Evolutionary conservation across 345 rosid species (phyloP).

Genomic region (Turritis glabra): DNA sequence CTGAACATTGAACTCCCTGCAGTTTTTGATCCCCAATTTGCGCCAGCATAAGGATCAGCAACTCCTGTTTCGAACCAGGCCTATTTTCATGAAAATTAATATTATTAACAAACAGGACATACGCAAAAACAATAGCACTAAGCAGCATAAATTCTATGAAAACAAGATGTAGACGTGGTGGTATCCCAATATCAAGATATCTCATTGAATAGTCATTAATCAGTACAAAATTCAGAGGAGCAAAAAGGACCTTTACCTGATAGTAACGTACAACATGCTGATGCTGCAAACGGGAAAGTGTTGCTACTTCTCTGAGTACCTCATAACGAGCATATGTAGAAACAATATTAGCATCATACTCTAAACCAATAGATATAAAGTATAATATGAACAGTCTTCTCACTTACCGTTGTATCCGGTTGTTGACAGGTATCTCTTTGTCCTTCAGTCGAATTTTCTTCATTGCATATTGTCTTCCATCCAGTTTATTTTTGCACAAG

Average conservation of each 20-base stretch:
- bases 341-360: slow-evolving; percentile 23
- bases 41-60: slow-evolving; percentile 61
- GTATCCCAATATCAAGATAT: slow-evolving; percentile 2
- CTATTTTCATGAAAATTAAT: slow-evolving; percentile 34
- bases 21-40: slow-evolving; percentile 71
- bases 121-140: slow-evolving; percentile 5
- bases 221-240: slow-evolving; percentile 26
- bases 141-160: slow-evolving; percentile 8
- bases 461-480: slow-evolving; percentile 97
- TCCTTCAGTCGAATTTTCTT: slow-evolving; percentile 96
- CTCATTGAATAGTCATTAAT: slow-evolving; percentile 2
- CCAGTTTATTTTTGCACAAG: slow-evolving; percentile 91
- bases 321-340: slow-evolving; percentile 33
- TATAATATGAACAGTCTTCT: background rate
- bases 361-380: slow-evolving; percentile 12
- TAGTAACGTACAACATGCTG: slow-evolving; percentile 99
- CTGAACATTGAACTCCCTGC: slow-evolving; percentile 71
- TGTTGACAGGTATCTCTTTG: slow-evolving; percentile 70
- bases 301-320: slow-evolving; percentile 88
- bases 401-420: slow-evolving; percentile 76
- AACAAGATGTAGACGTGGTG: slow-evolving; percentile 7
- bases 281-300: slow-evolving; percentile 97
- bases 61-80: slow-evolving; percentile 98
- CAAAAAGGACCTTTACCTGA: slow-evolving; percentile 57
- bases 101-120: background rate